phyloP scores from a whole-genome alignment of 2,329 filamentous ascomycete genomes.

The Coniochaeta ligniaria region DNA sequence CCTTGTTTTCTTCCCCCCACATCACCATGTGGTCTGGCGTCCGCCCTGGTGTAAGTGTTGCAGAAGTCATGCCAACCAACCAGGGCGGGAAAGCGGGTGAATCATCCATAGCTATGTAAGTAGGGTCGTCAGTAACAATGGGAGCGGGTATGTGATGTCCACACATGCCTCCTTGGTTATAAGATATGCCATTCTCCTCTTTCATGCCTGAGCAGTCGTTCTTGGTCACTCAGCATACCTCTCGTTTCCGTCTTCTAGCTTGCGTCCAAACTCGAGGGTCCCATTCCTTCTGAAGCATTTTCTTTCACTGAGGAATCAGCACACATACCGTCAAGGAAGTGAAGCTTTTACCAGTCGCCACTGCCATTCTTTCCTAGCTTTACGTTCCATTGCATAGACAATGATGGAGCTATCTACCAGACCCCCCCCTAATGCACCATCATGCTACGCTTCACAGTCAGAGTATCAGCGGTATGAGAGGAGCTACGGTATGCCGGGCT shows the following conservation, averaged over 20 bases:
- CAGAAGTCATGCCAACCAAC: slow-evolving; percentile 1
- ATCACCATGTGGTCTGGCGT: not conserved
- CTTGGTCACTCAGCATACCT: not conserved
- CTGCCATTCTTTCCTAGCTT: not conserved
- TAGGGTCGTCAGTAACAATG: not conserved
- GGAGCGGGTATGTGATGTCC: slow-evolving; percentile 1
- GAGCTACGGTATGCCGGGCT: slow-evolving; percentile 25
- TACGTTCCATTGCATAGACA: not conserved
- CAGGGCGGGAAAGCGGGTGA: slow-evolving; percentile 1
- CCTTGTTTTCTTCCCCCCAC: not conserved
- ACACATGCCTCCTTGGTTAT: not conserved
- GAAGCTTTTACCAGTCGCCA: not conserved
- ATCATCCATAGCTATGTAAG: not conserved
- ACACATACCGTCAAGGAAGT: not conserved
- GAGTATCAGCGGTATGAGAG: slow-evolving; percentile 36
- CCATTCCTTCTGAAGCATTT: not conserved
- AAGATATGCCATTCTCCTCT: slow-evolving; percentile 3
- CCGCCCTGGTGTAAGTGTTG: slow-evolving; percentile 1
- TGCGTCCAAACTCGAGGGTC: not conserved
- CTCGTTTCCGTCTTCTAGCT: not conserved
- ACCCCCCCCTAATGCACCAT: slow-evolving; percentile 38
- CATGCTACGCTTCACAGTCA: slow-evolving; percentile 39
- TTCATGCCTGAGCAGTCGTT: slow-evolving; percentile 1
- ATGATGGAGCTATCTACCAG: not conserved
- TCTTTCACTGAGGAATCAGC: not conserved